phyloP scores from a whole-genome alignment of 2,329 filamentous ascomycete species.

The Alternaria sp. region DNA sequence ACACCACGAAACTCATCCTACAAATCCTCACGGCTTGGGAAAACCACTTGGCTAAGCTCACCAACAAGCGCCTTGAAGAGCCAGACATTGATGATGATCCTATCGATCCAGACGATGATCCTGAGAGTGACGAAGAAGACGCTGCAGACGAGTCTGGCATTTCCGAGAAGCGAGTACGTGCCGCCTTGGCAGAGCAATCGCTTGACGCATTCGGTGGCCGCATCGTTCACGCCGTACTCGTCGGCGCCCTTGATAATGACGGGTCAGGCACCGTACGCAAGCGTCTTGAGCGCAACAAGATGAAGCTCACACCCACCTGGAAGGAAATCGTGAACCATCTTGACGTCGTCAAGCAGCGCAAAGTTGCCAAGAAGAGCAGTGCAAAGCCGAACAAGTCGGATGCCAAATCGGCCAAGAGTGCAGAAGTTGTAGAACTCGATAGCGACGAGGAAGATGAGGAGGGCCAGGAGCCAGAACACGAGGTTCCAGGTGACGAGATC shows the following conservation, averaged over 20 bases:
- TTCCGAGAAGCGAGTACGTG: slow-evolving; percentile 66
- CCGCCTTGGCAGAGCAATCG: slow-evolving; percentile 81
- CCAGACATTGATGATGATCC: slow-evolving; percentile 75
- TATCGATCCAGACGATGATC: slow-evolving; percentile 71
- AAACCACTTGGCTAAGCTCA: slow-evolving; percentile 63
- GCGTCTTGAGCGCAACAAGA: slow-evolving; percentile 79
- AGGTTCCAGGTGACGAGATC: slow-evolving; percentile 38
- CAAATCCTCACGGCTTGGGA: slow-evolving; percentile 81
- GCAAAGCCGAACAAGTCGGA: slow-evolving; percentile 43
- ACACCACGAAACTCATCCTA: slow-evolving; percentile 71
- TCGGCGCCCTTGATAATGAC: slow-evolving; percentile 71
- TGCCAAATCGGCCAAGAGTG: slow-evolving; percentile 55
- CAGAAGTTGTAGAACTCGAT: slow-evolving; percentile 45
- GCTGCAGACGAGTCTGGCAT: slow-evolving; percentile 50
- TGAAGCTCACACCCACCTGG: slow-evolving; percentile 83
- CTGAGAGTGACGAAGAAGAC: slow-evolving; percentile 66
- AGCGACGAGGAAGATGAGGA: slow-evolving; percentile 46
- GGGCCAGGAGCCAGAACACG: slow-evolving; percentile 29
- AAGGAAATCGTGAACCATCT: slow-evolving; percentile 83
- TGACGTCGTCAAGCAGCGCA: slow-evolving; percentile 64
- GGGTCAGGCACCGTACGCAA: slow-evolving; percentile 66
- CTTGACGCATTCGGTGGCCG: slow-evolving; percentile 87
- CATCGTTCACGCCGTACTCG: slow-evolving; percentile 80
- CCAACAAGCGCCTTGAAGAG: slow-evolving; percentile 49
- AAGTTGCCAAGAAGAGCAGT: slow-evolving; percentile 39